Percentiles rank a stretch among this genome's conserved stretches.
phyloP scores from a whole-genome alignment of 148 eudicot genomes.

The Nepenthes mirabilis region DNA sequence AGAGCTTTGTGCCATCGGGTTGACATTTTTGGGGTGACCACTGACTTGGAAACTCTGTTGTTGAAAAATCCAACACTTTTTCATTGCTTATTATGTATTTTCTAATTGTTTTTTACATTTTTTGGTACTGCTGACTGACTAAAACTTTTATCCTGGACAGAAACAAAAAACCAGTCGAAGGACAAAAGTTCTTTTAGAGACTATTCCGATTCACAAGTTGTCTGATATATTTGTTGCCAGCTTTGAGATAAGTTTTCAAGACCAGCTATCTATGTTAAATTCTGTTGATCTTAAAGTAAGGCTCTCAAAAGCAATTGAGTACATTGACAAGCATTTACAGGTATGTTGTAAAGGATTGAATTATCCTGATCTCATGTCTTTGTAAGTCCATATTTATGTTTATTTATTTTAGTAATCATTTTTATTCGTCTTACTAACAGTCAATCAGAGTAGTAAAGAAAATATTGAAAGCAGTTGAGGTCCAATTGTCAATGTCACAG shows the following conservation, averaged over 20 bases:
- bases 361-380: neutral
- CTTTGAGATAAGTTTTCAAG: constrained; percentile 98
- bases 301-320: constrained; percentile 92
- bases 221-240: constrained; percentile 99
- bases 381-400: neutral
- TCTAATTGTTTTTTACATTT: too few relatives aligned
- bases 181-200: constrained; percentile 95
- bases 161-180: constrained; percentile 95
- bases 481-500: constrained; percentile 93
- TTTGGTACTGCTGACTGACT: neutral
- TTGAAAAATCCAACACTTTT: too few relatives aligned
- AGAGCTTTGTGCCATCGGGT: too few relatives aligned
- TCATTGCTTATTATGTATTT: too few relatives aligned
- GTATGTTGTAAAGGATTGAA: constrained; percentile 18
- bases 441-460: constrained; percentile 98
- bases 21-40: too few relatives aligned
- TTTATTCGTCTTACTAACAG: constrained; percentile 22
- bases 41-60: too few relatives aligned
- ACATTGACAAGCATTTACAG: constrained; percentile 97
- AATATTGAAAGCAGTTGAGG: constrained; percentile 99
- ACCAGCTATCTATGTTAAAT: constrained; percentile 93
- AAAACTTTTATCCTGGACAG: constrained; percentile 21
- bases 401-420: neutral
- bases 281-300: constrained; percentile 89
- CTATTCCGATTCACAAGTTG: constrained; percentile 92